Evolutionary conservation across 768 basidiomycete species (phyloP).

Genomic region (Tephrocybe sp.): DNA sequence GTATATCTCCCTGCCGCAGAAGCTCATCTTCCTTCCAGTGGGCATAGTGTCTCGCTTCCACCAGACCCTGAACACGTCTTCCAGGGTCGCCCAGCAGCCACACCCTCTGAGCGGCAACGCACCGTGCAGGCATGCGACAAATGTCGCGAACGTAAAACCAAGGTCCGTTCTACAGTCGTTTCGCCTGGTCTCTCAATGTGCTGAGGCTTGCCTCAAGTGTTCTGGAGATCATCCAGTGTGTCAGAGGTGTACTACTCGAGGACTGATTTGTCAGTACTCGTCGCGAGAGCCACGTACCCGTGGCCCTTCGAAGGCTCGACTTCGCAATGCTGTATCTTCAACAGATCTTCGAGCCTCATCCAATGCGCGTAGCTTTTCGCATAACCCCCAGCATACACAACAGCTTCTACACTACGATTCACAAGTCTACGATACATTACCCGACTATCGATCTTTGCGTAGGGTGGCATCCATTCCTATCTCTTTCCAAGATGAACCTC

Average conservation of each 20-base stretch:
- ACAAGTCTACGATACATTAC: conserved; percentile 4
- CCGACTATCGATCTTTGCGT: conserved; percentile 11
- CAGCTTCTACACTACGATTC: conserved; percentile 5
- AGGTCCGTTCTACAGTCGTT: conserved; percentile 33
- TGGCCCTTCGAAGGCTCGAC: conserved; percentile 28
- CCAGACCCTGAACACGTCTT: conserved; percentile 15
- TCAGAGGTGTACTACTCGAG: conserved; percentile 47
- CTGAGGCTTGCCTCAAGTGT: conserved; percentile 36
- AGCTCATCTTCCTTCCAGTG: conserved; percentile 4
- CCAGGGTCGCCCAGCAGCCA: conserved; percentile 11
- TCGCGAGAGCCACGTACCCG: conserved; percentile 36
- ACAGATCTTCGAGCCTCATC: conserved; percentile 19
- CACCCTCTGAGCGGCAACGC: conserved; percentile 35
- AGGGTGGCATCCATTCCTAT: conserved; percentile 19
- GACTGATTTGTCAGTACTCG: conserved; percentile 52
- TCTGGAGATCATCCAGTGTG: conserved; percentile 58
- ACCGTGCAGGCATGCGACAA: conserved; percentile 57
- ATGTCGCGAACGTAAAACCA: conserved; percentile 58
- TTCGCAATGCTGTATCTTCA: conserved; percentile 25
- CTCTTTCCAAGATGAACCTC: conserved; percentile 6
- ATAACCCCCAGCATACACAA: conserved; percentile 8
- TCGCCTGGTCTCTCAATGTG: background rate
- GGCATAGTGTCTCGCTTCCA: conserved; percentile 14
- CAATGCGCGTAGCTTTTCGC: conserved; percentile 11
- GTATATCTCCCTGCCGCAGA: conserved; percentile 9